Evolutionary conservation across 306 rosid species (phyloP).

Genomic region (Inga leiocalycina): DNA sequence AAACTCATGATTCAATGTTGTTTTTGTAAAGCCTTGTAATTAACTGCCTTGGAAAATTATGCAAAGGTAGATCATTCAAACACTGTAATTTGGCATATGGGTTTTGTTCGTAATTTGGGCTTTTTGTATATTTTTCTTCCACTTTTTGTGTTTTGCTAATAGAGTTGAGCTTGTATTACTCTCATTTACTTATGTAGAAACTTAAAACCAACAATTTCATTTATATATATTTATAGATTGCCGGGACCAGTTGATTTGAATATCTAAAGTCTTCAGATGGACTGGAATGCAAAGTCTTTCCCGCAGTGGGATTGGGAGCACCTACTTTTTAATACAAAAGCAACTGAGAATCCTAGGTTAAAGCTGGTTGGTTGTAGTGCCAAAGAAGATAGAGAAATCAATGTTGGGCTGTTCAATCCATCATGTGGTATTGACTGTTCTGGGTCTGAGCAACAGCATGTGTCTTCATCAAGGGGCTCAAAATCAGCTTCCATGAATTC

Average conservation of each 20-base stretch:
- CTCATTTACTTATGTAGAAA: conserved; percentile 20
- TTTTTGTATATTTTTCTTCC: conserved; percentile 9
- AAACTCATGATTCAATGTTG: conserved; percentile 26
- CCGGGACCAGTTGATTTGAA: conserved; percentile 27
- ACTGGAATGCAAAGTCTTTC: conserved; percentile 74
- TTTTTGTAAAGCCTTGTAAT: conserved; percentile 4
- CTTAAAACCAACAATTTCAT: neutral
- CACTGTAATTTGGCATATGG: conserved; percentile 7
- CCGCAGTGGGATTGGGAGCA: conserved; percentile 88
- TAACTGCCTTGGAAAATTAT: conserved; percentile 9
- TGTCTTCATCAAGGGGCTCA: conserved; percentile 64
- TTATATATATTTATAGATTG: conserved; percentile 46
- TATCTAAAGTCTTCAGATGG: conserved; percentile 58
- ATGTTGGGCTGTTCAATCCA: conserved; percentile 55
- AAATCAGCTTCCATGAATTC: conserved; percentile 78
- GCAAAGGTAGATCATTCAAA: neutral
- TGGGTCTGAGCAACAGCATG: conserved; percentile 52
- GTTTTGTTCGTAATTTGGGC: conserved; percentile 11
- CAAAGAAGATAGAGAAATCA: conserved; percentile 59
- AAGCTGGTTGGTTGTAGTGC: conserved; percentile 52
- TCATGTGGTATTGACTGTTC: conserved; percentile 59
- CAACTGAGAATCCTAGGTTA: conserved; percentile 60
- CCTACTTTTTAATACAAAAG: conserved; percentile 53
- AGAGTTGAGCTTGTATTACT: conserved; percentile 18
- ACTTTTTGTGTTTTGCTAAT: conserved; percentile 12